Evolutionary conservation across 2,329 filamentous ascomycete species (phyloP).

Genomic region (Arachnopeziza araneosa): DNA sequence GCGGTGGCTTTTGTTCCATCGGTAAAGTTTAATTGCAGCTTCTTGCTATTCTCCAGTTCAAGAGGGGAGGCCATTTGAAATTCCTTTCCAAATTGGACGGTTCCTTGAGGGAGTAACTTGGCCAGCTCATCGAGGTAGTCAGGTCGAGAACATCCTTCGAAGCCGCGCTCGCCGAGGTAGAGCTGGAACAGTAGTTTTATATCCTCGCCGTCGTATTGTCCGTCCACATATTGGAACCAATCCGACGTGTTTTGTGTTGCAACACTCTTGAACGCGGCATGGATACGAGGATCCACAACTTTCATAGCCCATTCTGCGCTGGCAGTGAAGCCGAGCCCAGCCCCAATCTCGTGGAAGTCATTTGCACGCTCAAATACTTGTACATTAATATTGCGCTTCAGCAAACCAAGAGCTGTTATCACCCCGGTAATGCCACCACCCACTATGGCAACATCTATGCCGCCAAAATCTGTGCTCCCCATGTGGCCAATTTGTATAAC

Average conservation of each 20-base stretch:
- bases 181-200: slow-evolving; percentile 11
- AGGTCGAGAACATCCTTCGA: slow-evolving; percentile 11
- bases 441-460: too few relatives aligned
- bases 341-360: not conserved
- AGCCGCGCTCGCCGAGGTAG: slow-evolving; percentile 1
- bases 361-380: not conserved
- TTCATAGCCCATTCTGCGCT: not conserved
- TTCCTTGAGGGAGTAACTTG: slow-evolving; percentile 30
- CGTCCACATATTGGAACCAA: slow-evolving; percentile 6
- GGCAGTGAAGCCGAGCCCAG: not conserved
- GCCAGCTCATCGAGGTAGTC: slow-evolving; percentile 37
- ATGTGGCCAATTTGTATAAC: too few relatives aligned
- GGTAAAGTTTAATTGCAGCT: not conserved
- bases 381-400: not conserved
- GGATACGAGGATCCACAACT: not conserved
- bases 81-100: slow-evolving; percentile 24
- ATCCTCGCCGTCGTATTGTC: slow-evolving; percentile 4
- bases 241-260: slow-evolving; percentile 16
- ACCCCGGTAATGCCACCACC: not conserved
- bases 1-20: not conserved
- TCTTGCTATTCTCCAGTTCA: not conserved
- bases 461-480: too few relatives aligned
- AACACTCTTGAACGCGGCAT: not conserved
- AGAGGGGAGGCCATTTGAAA: too few relatives aligned
- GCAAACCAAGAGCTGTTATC: not conserved